Base-by-base conservation (phyloP, 805 yeast species). In the Lipomyces yamanashiensis region DNA sequence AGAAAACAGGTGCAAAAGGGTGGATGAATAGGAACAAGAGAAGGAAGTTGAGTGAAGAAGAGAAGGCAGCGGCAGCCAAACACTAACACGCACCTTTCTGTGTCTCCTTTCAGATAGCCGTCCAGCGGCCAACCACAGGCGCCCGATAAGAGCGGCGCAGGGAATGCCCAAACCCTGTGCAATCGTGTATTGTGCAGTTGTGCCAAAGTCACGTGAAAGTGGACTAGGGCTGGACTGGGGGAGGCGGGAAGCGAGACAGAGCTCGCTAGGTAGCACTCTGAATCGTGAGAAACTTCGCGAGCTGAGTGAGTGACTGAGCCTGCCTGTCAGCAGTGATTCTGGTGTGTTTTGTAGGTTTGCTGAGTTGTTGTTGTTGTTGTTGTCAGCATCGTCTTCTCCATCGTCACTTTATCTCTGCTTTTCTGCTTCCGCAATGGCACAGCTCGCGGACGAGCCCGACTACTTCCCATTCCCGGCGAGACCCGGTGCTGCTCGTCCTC, bases 401-500 rank as follows among this genome's bases (percentile, higher is more conserved):
- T 28, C 28, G 28, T 5, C 28, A 5, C 28, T 5, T 28, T 28
- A 5, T 28, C 5, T 28, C 28, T 28, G 28, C 28, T 28, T 28
- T 5, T 28, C 28, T 28, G 28, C 28, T 28, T 28, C 28, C 28
- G 28, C 28, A n/a, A 47, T 47, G 59, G 54, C 50, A 4, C 43
- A 36, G 40, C 53, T 48, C 36, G 36, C 36, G 40, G 54, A 36
- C 23, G 45, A 58, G 57, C 17, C 58, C 7, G 66, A 61, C 44
- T 64, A 59, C 52, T 64, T 59, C 48, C 68, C 68, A 33, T 64
- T 64, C 41, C 68, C 68, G 47, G n/a, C 61, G 2, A 52, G 68
- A 21, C 68, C 68, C 36, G 43, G 41, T 13, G 33, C 39, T 19
- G 51, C 21, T 21, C n/a, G 34, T 3, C 47, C 47, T 9, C 47